phyloP scores from a whole-genome alignment of 2,329 filamentous ascomycete genomes.

The Sclerotinia subarctica region DNA sequence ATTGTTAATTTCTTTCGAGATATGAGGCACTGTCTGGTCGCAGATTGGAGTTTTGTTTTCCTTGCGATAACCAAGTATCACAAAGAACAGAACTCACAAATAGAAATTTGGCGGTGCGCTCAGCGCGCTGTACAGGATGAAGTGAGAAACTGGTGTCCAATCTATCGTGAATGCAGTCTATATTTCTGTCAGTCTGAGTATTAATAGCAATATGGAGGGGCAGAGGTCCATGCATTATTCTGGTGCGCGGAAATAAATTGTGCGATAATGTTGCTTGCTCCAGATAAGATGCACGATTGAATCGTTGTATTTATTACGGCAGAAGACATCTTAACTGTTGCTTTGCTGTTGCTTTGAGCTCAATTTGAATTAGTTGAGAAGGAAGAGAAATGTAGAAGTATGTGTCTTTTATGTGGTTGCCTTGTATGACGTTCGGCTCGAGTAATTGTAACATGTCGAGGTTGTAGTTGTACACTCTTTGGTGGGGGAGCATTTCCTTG shows the following conservation, averaged over 20 bases:
- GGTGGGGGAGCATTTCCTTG: neutral
- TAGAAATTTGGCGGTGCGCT: slow-evolving; percentile 79
- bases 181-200: slow-evolving; percentile 19
- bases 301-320: slow-evolving; percentile 15
- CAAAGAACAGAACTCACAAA: slow-evolving; percentile 54
- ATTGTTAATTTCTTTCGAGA: neutral
- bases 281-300: slow-evolving; percentile 18
- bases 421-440: neutral
- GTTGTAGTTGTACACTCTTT: neutral
- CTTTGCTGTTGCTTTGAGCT: neutral
- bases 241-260: slow-evolving; percentile 66
- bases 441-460: neutral
- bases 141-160: slow-evolving; percentile 68
- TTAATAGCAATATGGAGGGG: neutral
- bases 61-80: neutral
- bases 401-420: neutral
- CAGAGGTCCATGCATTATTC: slow-evolving; percentile 24
- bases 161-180: slow-evolving; percentile 62
- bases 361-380: neutral
- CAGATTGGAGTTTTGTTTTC: neutral
- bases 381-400: neutral
- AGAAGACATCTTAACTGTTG: slow-evolving; percentile 13
- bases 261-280: slow-evolving; percentile 52
- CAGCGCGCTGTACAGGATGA: slow-evolving; percentile 69
- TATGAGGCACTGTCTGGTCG: neutral